A percentile compares a stretch with the other conserved stretches of the same genome.
phyloP scores from a whole-genome alignment of 1,139 yeast species.

The Sugiyamaella xylanicola region DNA sequence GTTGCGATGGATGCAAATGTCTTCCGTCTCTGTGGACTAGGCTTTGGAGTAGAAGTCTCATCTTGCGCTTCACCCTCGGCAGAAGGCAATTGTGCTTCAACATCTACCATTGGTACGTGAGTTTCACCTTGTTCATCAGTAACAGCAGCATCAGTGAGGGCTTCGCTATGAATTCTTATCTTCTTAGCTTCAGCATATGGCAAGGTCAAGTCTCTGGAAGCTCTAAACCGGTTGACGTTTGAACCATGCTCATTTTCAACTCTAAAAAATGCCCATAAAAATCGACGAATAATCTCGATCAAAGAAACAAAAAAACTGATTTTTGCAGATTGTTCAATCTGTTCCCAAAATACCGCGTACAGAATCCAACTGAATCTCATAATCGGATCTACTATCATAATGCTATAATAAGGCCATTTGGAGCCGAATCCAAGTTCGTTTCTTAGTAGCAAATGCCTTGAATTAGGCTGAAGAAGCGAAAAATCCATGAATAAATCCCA shows the following conservation, averaged over 20 bases:
- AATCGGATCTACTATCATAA: slow-evolving; percentile 70
- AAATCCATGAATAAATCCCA: slow-evolving; percentile 98
- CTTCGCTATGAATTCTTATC: neutral
- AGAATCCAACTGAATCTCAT: slow-evolving; percentile 90
- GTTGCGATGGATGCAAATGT: slow-evolving; percentile 36
- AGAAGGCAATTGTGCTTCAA: slow-evolving; percentile 15
- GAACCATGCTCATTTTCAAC: slow-evolving; percentile 96
- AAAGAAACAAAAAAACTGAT: slow-evolving; percentile 82
- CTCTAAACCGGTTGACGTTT: slow-evolving; percentile 79
- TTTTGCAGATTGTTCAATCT: slow-evolving; percentile 87
- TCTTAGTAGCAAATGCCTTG: slow-evolving; percentile 63
- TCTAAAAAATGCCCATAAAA: slow-evolving; percentile 86
- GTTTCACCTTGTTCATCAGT: slow-evolving; percentile 8
- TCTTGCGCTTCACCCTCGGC: neutral
- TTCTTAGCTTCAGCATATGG: slow-evolving; percentile 55
- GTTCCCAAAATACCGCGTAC: slow-evolving; percentile 66
- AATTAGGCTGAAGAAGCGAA: slow-evolving; percentile 71
- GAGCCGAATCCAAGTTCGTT: slow-evolving; percentile 66
- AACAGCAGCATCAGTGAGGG: neutral
- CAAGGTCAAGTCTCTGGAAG: slow-evolving; percentile 80
- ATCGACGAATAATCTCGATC: slow-evolving; percentile 79
- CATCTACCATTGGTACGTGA: slow-evolving; percentile 23
- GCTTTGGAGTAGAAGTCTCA: neutral
- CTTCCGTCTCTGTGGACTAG: slow-evolving; percentile 15
- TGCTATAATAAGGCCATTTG: slow-evolving; percentile 67